phyloP scores from a whole-genome alignment of 2,329 filamentous ascomycete genomes.

The Mycogone perniciosa region DNA sequence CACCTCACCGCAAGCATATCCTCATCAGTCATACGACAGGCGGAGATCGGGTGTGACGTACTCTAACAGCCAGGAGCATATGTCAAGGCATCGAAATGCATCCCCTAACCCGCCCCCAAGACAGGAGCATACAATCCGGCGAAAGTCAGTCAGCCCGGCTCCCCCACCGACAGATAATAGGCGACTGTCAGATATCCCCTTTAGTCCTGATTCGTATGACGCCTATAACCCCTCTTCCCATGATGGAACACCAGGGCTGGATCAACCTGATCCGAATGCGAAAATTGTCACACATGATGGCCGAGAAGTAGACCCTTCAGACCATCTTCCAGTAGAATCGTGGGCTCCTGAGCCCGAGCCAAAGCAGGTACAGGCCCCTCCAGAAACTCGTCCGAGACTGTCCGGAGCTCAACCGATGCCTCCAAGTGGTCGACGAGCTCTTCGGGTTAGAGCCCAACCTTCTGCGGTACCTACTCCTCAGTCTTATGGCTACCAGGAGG shows the following conservation, averaged over 20 bases:
- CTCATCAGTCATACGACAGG: conserved; percentile 39
- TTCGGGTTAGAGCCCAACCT: conserved; percentile 47
- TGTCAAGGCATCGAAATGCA: conserved; percentile 22
- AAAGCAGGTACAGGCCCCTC: conserved; percentile 24
- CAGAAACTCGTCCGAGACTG: conserved; percentile 35
- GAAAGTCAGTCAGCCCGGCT: conserved; percentile 70
- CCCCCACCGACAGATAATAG: conserved; percentile 47
- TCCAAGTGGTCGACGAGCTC: conserved; percentile 42
- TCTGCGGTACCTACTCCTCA: conserved; percentile 31
- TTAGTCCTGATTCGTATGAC: conserved; percentile 71
- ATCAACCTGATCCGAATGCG: conserved; percentile 49
- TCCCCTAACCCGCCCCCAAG: conserved; percentile 38
- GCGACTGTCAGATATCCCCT: conserved; percentile 57
- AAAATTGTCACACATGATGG: conserved; percentile 74
- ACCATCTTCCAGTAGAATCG: conserved; percentile 69
- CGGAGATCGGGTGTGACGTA: conserved; percentile 34
- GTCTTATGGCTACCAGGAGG: conserved; percentile 25
- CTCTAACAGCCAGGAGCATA: conserved; percentile 26
- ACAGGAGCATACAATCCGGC: conserved; percentile 49
- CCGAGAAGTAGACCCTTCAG: conserved; percentile 70
- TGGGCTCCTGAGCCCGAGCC: conserved; percentile 73
- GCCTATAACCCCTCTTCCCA: conserved; percentile 56
- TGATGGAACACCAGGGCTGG: conserved; percentile 20
- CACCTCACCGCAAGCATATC: conserved; percentile 26
- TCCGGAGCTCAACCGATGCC: conserved; percentile 49